Conservation (phyloP, 192 early-diverging fungal genomes). For the Haplosporangium gracile region DNA sequence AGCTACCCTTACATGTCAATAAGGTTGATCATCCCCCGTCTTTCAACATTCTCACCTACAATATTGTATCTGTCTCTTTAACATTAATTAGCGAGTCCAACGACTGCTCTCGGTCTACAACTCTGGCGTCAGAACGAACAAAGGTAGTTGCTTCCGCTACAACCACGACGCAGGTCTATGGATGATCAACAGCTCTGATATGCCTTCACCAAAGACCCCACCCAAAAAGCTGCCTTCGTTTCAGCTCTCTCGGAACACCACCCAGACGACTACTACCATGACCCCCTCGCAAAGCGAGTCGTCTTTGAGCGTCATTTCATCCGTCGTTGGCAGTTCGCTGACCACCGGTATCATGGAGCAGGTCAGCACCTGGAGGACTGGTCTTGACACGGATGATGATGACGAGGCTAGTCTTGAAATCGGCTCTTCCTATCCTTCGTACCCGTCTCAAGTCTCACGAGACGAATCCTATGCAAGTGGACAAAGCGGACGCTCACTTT, state of each 20-base stretch:
- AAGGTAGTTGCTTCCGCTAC: slow-evolving; percentile 43
- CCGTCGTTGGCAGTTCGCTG: slow-evolving; percentile 41
- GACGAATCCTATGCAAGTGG: slow-evolving; percentile 26
- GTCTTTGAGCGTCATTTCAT: slow-evolving; percentile 52
- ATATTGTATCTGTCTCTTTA: too few relatives aligned
- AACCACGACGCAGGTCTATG: slow-evolving; percentile 33
- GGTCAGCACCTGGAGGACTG: slow-evolving; percentile 54
- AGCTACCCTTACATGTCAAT: not conserved
- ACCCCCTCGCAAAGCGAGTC: slow-evolving; percentile 46
- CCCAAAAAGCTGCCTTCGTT: slow-evolving; percentile 43
- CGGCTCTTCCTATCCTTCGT: slow-evolving; percentile 43
- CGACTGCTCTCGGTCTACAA: slow-evolving; percentile 44
- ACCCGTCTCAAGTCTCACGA: slow-evolving; percentile 39
- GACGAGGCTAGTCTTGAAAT: slow-evolving; percentile 53
- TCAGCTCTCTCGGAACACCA: slow-evolving; percentile 51
- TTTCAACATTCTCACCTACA: not conserved
- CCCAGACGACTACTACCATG: slow-evolving; percentile 32
- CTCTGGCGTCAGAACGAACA: slow-evolving; percentile 25
- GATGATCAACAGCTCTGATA: slow-evolving; percentile 32
- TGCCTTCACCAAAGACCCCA: slow-evolving; percentile 14
- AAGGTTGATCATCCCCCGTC: not conserved
- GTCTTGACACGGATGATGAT: slow-evolving; percentile 49
- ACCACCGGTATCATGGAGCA: slow-evolving; percentile 56
- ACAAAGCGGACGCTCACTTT: slow-evolving; percentile 24
- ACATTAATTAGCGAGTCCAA: slow-evolving; percentile 42